A percentile compares a stretch with the other conserved stretches of the same genome.
These are phyloP conservation scores for Exophiala sp. DNA, from an alignment of 2,329 filamentous ascomycete genomes.

Conservation along the genomic window DNA sequence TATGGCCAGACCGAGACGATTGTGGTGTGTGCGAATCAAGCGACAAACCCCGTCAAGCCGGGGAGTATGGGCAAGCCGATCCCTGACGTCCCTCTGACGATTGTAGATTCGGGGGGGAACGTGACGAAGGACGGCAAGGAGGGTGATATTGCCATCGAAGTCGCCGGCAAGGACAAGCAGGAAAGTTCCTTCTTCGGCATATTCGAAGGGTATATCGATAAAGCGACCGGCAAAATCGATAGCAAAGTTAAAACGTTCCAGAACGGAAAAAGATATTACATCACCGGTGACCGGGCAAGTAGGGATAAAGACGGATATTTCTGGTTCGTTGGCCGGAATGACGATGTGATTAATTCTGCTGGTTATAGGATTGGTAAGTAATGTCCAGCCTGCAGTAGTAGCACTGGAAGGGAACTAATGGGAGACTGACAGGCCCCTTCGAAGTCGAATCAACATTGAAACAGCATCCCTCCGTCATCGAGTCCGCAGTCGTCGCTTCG, in stretches of 20 bases:
- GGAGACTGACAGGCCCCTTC: conserved; percentile 33
- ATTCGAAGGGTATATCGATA: conserved; percentile 27
- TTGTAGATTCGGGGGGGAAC: conserved; percentile 34
- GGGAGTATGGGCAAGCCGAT: conserved; percentile 41
- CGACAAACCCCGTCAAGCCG: conserved; percentile 33
- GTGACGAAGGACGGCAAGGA: conserved; percentile 31
- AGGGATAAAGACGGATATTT: conserved; percentile 36
- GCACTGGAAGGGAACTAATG: too few relatives aligned
- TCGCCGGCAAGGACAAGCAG: conserved; percentile 5
- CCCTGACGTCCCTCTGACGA: conserved; percentile 36
- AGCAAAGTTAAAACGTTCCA: conserved; percentile 17
- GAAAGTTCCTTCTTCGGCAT: conserved; percentile 22
- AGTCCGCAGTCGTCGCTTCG: conserved; percentile 41
- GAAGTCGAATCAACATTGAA: conserved; percentile 43
- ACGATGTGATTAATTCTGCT: conserved; percentile 41
- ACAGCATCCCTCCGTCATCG: conserved; percentile 38
- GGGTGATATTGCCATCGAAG: conserved; percentile 38
- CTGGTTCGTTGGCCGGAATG: conserved; percentile 36
- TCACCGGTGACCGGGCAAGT: conserved; percentile 38
- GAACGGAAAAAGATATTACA: conserved; percentile 32
- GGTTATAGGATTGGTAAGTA: conserved; percentile 40
- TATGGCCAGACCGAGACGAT: conserved; percentile 43
- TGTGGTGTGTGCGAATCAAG: conserved; percentile 40
- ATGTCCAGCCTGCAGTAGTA: too few relatives aligned
- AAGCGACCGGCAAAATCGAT: conserved; percentile 20